These are phyloP conservation scores for Pugionium cornutum DNA, from an alignment of 345 rosid species.

Conservation along the genomic window DNA sequence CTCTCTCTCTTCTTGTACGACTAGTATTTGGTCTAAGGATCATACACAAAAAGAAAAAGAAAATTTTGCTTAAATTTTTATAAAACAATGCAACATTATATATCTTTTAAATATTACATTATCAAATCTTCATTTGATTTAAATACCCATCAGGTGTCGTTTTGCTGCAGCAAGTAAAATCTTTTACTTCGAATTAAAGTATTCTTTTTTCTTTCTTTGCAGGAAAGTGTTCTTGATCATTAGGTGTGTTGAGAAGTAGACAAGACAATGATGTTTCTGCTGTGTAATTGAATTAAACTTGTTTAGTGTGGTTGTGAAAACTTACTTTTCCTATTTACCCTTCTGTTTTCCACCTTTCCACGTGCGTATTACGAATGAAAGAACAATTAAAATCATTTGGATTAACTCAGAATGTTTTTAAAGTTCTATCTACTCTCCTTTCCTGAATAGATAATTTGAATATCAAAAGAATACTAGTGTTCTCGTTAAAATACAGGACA, in stretches of 20 bases:
- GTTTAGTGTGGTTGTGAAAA: constrained; percentile 1
- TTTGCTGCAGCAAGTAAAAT: constrained; percentile 8
- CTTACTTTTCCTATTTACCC: not conserved
- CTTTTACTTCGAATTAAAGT: not conserved
- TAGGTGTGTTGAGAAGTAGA: constrained; percentile 21
- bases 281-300: not conserved
- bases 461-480: too few species aligned
- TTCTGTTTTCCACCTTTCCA: not conserved
- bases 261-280: not conserved
- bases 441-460: too few species aligned
- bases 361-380: too few species aligned
- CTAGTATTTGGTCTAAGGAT: constrained; percentile 3
- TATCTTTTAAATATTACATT: too few species aligned
- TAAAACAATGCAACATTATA: not conserved
- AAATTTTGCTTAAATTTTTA: constrained; percentile 1
- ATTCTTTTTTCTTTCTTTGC: not conserved
- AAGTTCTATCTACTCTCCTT: not conserved
- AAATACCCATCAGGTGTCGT: constrained; percentile 1
- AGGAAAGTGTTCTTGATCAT: constrained; percentile 32
- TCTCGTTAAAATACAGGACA: too few species aligned
- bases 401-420: not conserved
- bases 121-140: too few species aligned
- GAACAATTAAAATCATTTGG: constrained; percentile 1
- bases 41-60: not conserved
- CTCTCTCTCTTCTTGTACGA: not conserved